A percentile compares a stretch with the other conserved stretches of the same genome.
phyloP scores from a whole-genome alignment of 2,329 filamentous ascomycete species.

The Phyllosticta paracitricarpa region DNA sequence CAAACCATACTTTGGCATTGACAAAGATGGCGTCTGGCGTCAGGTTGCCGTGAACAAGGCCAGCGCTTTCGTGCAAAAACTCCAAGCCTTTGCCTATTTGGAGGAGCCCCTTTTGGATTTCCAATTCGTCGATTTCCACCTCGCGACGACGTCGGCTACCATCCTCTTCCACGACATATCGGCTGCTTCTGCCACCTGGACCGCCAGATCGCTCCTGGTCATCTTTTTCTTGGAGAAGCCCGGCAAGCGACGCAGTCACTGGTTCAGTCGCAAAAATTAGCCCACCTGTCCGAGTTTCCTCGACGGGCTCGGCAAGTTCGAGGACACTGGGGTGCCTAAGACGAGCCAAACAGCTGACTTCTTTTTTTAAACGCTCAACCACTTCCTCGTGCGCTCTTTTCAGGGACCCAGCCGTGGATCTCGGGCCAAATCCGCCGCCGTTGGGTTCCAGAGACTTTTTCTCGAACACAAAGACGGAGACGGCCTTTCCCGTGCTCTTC shows the following conservation, averaged over 20 bases:
- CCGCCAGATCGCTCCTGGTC: slow-evolving; percentile 66
- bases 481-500: slow-evolving; percentile 81
- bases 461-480: slow-evolving; percentile 92
- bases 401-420: slow-evolving; percentile 56
- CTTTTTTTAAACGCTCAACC: slow-evolving; percentile 80
- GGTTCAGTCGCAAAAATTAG: slow-evolving; percentile 93
- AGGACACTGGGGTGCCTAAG: slow-evolving; percentile 85
- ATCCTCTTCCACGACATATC: slow-evolving; percentile 70
- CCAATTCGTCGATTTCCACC: slow-evolving; percentile 88
- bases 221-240: slow-evolving; percentile 77
- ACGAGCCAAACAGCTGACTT: slow-evolving; percentile 79
- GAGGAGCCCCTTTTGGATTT: slow-evolving; percentile 91
- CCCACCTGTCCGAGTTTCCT: slow-evolving; percentile 83
- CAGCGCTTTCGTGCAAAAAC: slow-evolving; percentile 90
- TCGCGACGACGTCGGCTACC: slow-evolving; percentile 65
- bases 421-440: slow-evolving; percentile 42
- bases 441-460: slow-evolving; percentile 71
- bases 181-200: slow-evolving; percentile 59
- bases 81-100: slow-evolving; percentile 91
- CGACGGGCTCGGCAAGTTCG: slow-evolving; percentile 87
- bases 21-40: slow-evolving; percentile 90
- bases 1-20: slow-evolving; percentile 66
- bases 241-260: slow-evolving; percentile 79
- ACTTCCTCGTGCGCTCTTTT: slow-evolving; percentile 84
- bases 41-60: slow-evolving; percentile 85